Percentiles rank a stretch among this genome's conserved stretches.
Conservation (phyloP, 176 grass and related monocot species). For the Oryza rufipogon region DNA sequence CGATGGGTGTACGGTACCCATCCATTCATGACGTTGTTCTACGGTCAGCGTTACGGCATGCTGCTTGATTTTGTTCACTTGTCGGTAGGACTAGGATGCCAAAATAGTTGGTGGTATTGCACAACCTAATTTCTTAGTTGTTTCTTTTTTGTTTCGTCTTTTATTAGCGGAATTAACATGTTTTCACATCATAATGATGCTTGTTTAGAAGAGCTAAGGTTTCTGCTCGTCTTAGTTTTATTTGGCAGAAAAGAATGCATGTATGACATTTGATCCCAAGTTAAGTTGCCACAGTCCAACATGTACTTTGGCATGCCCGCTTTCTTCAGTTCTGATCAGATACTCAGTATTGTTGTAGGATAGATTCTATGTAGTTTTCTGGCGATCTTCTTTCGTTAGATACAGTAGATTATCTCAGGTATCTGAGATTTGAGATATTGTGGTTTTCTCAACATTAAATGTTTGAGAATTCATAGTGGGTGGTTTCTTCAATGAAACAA, state of each 20-base stretch:
- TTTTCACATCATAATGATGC: not conserved
- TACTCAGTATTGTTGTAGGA: not conserved
- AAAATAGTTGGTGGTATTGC: not conserved
- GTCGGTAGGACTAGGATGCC: not conserved
- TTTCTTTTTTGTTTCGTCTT: not conserved
- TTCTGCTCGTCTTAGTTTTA: not conserved
- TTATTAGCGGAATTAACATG: not conserved
- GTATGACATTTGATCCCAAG: not conserved
- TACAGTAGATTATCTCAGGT: not conserved
- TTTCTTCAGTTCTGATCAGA: not conserved
- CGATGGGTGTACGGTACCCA: constrained; percentile 15
- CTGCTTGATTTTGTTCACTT: constrained; percentile 1
- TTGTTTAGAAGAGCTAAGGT: not conserved
- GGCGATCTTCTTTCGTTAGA: not conserved
- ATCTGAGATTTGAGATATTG: not conserved
- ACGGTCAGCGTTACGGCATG: constrained; percentile 43
- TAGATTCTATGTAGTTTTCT: not conserved
- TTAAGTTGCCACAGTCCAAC: not conserved
- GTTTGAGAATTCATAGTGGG: constrained; percentile 11
- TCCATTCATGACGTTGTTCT: constrained; percentile 33
- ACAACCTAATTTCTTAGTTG: not conserved
- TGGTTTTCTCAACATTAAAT: not conserved
- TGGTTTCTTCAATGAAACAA: not conserved
- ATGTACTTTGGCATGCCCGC: not conserved
- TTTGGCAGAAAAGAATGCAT: not conserved